Evolutionary conservation across 2,329 filamentous ascomycete species (phyloP).

Genomic region (Hymenoscyphus occultus): DNA sequence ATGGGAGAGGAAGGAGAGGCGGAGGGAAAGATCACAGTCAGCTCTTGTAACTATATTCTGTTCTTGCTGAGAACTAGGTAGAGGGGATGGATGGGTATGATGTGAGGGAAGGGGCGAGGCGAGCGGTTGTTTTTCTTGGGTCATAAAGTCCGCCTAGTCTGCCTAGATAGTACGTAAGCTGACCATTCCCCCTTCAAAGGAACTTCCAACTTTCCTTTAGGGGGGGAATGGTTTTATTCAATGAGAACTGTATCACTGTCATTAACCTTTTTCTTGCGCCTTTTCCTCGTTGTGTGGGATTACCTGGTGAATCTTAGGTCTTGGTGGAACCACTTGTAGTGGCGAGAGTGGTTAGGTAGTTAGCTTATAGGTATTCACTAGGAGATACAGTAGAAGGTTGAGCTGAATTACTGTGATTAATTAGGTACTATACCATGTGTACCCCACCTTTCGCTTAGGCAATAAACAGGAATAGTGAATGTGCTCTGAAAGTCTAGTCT

Average conservation of each 20-base stretch:
- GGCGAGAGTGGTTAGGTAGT: too few relatives aligned
- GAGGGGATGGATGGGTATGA: background rate
- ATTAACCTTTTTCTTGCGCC: background rate
- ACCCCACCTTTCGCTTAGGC: too few relatives aligned
- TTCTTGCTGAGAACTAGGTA: background rate
- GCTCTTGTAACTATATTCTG: conserved; percentile 13
- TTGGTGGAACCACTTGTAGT: background rate
- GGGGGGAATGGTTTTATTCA: background rate
- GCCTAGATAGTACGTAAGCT: conserved; percentile 1
- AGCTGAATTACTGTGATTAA: background rate
- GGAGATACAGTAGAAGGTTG: too few relatives aligned
- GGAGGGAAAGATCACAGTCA: background rate
- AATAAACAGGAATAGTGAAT: too few relatives aligned
- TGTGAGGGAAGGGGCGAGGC: too few relatives aligned
- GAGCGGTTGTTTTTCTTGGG: too few relatives aligned
- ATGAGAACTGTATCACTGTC: conserved; percentile 13
- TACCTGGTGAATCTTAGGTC: background rate
- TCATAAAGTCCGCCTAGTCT: background rate
- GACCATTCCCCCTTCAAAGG: too few relatives aligned
- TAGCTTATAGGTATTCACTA: background rate
- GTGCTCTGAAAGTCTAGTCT: too few relatives aligned
- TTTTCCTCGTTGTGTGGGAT: background rate
- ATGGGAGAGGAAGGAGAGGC: background rate
- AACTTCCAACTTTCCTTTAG: too few relatives aligned
- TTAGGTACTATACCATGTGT: too few relatives aligned